Conservation (phyloP, 371 early-diverging fungal genomes). For the Rhizopus microsporus region DNA sequence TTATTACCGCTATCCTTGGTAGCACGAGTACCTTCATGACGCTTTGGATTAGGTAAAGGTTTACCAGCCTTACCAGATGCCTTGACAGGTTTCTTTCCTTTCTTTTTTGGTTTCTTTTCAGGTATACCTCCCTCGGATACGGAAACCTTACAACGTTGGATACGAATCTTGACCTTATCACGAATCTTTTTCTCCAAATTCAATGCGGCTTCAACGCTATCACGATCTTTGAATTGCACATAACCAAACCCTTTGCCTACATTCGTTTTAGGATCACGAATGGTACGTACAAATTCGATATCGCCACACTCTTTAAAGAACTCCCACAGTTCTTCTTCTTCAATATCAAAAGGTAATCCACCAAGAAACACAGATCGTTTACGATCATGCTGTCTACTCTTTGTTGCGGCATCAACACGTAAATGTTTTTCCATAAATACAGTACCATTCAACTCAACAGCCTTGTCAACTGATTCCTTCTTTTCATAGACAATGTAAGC, state of each 20-base stretch:
- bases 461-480: slow-evolving; percentile 64
- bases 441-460: slow-evolving; percentile 73
- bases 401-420: slow-evolving; percentile 79
- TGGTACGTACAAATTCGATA: slow-evolving; percentile 82
- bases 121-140: slow-evolving; percentile 43
- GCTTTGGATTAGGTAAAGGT: slow-evolving; percentile 43
- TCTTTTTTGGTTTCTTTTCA: slow-evolving; percentile 23
- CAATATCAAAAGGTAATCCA: slow-evolving; percentile 83
- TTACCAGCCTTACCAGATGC: slow-evolving; percentile 38
- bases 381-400: slow-evolving; percentile 63
- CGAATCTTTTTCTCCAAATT: slow-evolving; percentile 73
- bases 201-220: slow-evolving; percentile 76
- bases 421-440: slow-evolving; percentile 85
- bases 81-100: slow-evolving; percentile 13
- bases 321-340: slow-evolving; percentile 87
- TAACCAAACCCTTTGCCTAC: slow-evolving; percentile 96
- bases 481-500: slow-evolving; percentile 84
- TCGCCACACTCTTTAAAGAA: slow-evolving; percentile 83
- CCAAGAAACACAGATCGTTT: slow-evolving; percentile 92
- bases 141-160: slow-evolving; percentile 60
- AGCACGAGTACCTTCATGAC: slow-evolving; percentile 65
- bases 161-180: slow-evolving; percentile 60
- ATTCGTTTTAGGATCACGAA: slow-evolving; percentile 86
- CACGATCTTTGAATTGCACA: slow-evolving; percentile 74
- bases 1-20: slow-evolving; percentile 43